A percentile compares a stretch with the other conserved stretches of the same genome.
Conservation (phyloP, 257 asterid genomes). For the Scutellaria galericulata region DNA sequence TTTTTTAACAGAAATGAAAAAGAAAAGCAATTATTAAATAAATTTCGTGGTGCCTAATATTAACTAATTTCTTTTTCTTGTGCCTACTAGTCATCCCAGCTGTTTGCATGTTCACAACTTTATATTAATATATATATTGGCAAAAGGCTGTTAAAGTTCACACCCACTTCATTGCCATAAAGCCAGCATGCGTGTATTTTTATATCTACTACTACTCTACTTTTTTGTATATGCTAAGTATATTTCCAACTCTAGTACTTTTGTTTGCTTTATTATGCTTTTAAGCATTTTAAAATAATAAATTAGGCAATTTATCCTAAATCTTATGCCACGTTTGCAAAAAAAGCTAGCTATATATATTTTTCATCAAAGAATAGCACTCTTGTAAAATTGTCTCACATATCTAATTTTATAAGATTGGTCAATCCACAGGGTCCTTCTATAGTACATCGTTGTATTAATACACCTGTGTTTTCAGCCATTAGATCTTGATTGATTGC, state of each 20-base stretch:
- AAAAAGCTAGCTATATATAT: background rate
- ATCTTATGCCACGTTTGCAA: constrained; percentile 9
- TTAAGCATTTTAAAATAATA: background rate
- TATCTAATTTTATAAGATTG: too few species aligned
- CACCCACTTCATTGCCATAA: constrained; percentile 31
- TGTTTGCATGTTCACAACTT: constrained; percentile 25
- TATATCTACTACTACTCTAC: background rate
- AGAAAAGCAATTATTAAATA: too few species aligned
- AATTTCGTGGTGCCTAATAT: too few species aligned
- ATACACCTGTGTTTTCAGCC: too few species aligned
- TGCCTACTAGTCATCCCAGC: constrained; percentile 6
- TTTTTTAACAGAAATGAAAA: too few species aligned
- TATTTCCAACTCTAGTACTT: constrained; percentile 31
- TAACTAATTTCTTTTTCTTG: too few species aligned
- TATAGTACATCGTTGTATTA: too few species aligned
- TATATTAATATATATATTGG: constrained; percentile 29
- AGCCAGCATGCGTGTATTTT: constrained; percentile 34
- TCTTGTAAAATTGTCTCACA: too few species aligned
- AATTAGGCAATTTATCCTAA: background rate
- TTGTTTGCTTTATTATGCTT: constrained; percentile 12
- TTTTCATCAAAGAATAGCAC: too few species aligned
- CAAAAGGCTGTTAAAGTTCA: constrained; percentile 40
- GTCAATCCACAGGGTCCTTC: too few species aligned
- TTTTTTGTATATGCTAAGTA: constrained; percentile 39
- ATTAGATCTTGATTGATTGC: too few species aligned